Conservation (phyloP, 768 basidiomycete genomes). For the Dictyophora rubrovolvata region DNA sequence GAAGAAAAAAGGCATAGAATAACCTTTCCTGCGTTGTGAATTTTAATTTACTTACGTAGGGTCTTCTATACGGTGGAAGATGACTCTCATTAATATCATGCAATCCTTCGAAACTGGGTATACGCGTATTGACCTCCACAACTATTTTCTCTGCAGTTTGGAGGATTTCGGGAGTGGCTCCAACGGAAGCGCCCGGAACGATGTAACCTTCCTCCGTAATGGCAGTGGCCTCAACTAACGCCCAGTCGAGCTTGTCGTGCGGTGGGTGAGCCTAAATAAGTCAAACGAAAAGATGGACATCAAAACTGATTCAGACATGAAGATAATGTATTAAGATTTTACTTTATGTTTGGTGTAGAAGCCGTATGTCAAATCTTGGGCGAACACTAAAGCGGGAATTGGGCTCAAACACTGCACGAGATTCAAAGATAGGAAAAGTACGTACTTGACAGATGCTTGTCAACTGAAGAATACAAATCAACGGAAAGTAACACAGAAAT, state of each 20-base stretch:
- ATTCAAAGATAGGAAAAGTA: not conserved
- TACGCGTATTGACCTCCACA: slow-evolving; percentile 22
- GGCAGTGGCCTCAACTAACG: slow-evolving; percentile 18
- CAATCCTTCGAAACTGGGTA: slow-evolving; percentile 18
- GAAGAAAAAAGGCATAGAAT: too few relatives aligned
- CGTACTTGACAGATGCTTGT: slow-evolving; percentile 16
- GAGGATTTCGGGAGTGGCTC: slow-evolving; percentile 21
- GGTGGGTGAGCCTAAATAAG: not conserved
- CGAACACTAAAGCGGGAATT: slow-evolving; percentile 8
- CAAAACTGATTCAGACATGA: slow-evolving; percentile 13
- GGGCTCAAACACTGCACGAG: not conserved
- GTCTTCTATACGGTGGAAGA: slow-evolving; percentile 18
- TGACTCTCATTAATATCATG: slow-evolving; percentile 20
- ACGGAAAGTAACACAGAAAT: not conserved
- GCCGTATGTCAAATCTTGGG: slow-evolving; percentile 7
- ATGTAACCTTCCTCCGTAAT: slow-evolving; percentile 17
- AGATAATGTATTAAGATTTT: slow-evolving; percentile 6
- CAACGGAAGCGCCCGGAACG: slow-evolving; percentile 19
- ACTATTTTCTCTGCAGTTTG: slow-evolving; percentile 19
- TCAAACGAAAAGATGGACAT: slow-evolving; percentile 6
- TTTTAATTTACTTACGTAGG: slow-evolving; percentile 12
- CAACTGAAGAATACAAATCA: slow-evolving; percentile 2
- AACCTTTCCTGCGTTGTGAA: not conserved
- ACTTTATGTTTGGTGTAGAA: slow-evolving; percentile 1
- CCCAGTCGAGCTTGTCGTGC: slow-evolving; percentile 19